Conservation (phyloP, 768 basidiomycete species). For the Trichaptum fuscoviolaceum region DNA sequence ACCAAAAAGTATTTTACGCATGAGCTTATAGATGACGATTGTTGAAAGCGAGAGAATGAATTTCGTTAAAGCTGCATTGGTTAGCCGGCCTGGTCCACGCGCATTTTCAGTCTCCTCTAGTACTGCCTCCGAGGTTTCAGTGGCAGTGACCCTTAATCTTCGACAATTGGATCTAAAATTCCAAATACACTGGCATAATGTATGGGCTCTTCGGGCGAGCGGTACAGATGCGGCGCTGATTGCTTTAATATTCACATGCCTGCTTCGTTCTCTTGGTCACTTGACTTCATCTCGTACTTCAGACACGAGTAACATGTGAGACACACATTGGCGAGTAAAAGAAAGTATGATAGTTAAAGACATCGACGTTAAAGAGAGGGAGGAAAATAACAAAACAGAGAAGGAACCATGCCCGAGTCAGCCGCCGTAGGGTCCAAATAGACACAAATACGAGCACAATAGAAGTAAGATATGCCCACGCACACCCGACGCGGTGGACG, state of each 20-base stretch:
- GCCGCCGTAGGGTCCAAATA: neutral
- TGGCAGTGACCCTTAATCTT: no score
- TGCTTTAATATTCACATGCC: conserved; percentile 1
- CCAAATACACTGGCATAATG: no score
- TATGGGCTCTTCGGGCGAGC: neutral
- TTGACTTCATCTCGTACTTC: neutral
- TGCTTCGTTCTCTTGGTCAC: neutral
- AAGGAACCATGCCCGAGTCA: neutral
- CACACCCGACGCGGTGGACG: neutral
- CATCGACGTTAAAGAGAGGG: neutral
- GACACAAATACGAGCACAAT: neutral
- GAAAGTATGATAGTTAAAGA: neutral
- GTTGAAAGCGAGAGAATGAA: no score
- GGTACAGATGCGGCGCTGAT: neutral
- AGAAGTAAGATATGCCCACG: neutral
- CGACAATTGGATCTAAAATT: neutral
- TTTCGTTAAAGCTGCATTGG: no score
- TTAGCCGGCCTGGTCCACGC: no score
- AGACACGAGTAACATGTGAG: neutral
- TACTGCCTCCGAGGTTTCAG: no score
- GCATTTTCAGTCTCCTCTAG: no score
- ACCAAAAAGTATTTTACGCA: no score
- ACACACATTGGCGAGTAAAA: neutral
- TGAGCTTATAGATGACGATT: no score
- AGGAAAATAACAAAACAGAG: neutral